phyloP scores from a whole-genome alignment of 208 protist species.

The Phytomonas francai region DNA sequence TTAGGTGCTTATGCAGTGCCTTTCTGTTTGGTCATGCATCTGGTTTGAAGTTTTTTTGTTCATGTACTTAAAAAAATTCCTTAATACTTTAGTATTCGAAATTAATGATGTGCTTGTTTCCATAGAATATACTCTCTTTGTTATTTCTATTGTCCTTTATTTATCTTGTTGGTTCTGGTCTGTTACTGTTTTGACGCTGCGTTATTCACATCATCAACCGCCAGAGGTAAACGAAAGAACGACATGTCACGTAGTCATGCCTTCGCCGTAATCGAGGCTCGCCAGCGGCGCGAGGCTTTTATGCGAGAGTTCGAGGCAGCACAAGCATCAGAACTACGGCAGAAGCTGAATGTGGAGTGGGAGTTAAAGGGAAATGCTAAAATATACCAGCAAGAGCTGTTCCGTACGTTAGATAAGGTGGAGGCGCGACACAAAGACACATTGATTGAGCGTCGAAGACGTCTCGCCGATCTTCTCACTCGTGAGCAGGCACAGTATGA shows the following conservation, averaged over 20 bases:
- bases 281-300: conserved; percentile 54
- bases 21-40: too few relatives aligned
- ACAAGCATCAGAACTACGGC: conserved; percentile 30
- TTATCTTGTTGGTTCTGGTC: conserved; percentile 8
- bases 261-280: conserved; percentile 41
- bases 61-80: conserved; percentile 9
- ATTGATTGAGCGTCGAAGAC: conserved; percentile 60
- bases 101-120: conserved; percentile 14
- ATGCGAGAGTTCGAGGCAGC: conserved; percentile 50
- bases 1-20: too few relatives aligned
- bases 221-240: neutral
- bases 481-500: conserved; percentile 54
- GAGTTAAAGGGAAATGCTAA: conserved; percentile 43
- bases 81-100: conserved; percentile 9
- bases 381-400: conserved; percentile 35
- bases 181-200: conserved; percentile 1
- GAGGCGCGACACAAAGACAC: conserved; percentile 76
- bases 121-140: too few relatives aligned
- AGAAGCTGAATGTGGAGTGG: conserved; percentile 45
- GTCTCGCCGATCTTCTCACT: conserved; percentile 59
- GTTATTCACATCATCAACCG: conserved; percentile 6
- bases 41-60: too few relatives aligned
- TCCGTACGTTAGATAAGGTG: conserved; percentile 56
- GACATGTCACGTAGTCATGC: conserved; percentile 15
- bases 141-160: neutral